Base-by-base conservation (phyloP, 1,139 yeast genomes). In the Geotrichum europaeum region DNA sequence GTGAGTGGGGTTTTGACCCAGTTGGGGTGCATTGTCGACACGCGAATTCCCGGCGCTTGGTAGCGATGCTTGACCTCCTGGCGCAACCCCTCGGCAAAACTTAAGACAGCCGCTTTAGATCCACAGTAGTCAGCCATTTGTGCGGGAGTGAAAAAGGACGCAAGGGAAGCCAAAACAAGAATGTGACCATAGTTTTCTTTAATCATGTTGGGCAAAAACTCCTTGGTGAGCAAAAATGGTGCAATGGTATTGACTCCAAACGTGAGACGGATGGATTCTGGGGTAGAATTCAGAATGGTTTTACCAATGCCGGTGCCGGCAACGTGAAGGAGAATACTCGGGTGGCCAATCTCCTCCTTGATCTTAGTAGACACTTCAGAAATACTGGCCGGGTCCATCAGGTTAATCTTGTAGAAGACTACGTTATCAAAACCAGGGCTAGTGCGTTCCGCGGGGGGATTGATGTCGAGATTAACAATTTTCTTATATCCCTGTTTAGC, bases 81-180 rank as follows among this genome's bases (percentile, higher is more conserved):
- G 0, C 87, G 81, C 50, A 87, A 72, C 1, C 88, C 83, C 66
- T 85, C 89, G 69, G 87, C 94, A 55, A 87, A 75, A 0, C 89
- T 87, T 60, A 87, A 82, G 49, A 86, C 75, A 0, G 91, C 94
- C 0, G 89, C 83, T 70, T 88, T 87, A 10, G 90, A 81, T 0
- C 92, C 90, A 0, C 92, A 91, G 69, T 87, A 87, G 0, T 86
- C 86, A 50, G 74, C 59, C 63, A 87, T 74, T 50, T 85, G 74
- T 3, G 94, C 89, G 0, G 95, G 94, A 0, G 91, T 81, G 80
- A 86, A 79, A 64, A 84, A 84, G 0, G 94, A 94, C 60, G 87
- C 75, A 0, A 86, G 85, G 0, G 92, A 86, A 0, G 89, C 88
- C 50, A 87, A 76, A 4, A 89, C 86, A 25, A 87, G 79, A n/a